Percentiles rank a stretch among this genome's conserved stretches.
Evolutionary conservation across 371 early-diverging fungal species (phyloP).

Genomic region (Rhizopus arrhizus): DNA sequence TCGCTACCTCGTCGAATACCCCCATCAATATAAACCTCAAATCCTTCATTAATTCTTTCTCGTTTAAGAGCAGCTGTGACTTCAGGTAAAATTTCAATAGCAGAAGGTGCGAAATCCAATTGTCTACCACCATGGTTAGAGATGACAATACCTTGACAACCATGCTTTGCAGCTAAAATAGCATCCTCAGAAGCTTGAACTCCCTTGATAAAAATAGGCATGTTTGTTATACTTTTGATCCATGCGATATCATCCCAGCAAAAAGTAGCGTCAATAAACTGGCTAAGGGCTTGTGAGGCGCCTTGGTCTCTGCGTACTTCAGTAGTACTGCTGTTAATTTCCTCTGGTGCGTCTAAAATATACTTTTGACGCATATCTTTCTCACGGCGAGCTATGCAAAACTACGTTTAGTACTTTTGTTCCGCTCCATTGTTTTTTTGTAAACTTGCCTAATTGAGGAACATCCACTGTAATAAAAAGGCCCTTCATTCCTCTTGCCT

Average conservation of each 20-base stretch:
- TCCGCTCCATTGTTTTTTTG: conserved; percentile 6
- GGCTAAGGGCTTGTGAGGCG: conserved; percentile 76
- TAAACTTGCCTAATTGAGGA: conserved; percentile 66
- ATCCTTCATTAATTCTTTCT: conserved; percentile 53
- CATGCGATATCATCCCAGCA: conserved; percentile 89
- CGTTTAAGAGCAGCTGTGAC: conserved; percentile 69
- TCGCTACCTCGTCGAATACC: conserved; percentile 90
- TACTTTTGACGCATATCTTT: conserved; percentile 87
- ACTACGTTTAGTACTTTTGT: conserved; percentile 5
- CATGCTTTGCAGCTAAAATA: conserved; percentile 75
- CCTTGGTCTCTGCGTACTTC: conserved; percentile 51
- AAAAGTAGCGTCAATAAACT: conserved; percentile 77
- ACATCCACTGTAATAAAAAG: conserved; percentile 94
- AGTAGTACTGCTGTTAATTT: conserved; percentile 33
- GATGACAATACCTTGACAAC: conserved; percentile 83
- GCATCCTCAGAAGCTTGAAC: conserved; percentile 92
- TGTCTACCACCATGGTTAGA: conserved; percentile 98
- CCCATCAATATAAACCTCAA: conserved; percentile 92
- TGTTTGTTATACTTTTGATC: conserved; percentile 78
- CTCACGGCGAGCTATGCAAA: conserved; percentile 72
- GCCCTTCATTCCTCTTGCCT: conserved; percentile 77
- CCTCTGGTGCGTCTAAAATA: conserved; percentile 36
- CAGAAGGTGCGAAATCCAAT: conserved; percentile 78
- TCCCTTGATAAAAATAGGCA: conserved; percentile 93
- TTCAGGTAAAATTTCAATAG: conserved; percentile 84